phyloP scores from a whole-genome alignment of 306 rosid genomes.

The Adenanthera pavonina region DNA sequence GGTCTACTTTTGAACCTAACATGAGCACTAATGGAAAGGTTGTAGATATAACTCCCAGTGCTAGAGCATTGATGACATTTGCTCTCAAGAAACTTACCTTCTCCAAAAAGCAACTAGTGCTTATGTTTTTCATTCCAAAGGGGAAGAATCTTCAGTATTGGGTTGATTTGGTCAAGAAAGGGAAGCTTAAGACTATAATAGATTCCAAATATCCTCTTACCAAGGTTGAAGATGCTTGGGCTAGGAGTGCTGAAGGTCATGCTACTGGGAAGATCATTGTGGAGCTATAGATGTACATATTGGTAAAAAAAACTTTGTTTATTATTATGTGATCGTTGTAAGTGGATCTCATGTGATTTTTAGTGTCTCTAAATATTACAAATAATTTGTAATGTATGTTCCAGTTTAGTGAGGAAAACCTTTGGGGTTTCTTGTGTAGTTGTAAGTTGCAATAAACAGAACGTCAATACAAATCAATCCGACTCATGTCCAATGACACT shows the following conservation, averaged over 20 bases:
- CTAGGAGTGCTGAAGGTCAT: conserved; percentile 73
- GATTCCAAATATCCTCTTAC: conserved; percentile 67
- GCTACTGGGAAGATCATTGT: conserved; percentile 86
- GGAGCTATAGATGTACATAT: conserved; percentile 44
- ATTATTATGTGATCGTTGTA: not conserved
- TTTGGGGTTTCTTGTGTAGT: no score
- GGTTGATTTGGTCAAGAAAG: conserved; percentile 67
- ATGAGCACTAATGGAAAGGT: conserved; percentile 68
- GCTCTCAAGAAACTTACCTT: conserved; percentile 65
- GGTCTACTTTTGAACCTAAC: conserved; percentile 79
- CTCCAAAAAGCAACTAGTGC: conserved; percentile 72
- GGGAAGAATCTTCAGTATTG: conserved; percentile 57
- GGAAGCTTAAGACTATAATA: conserved; percentile 69
- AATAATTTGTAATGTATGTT: no score
- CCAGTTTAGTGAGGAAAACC: no score
- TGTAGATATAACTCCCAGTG: conserved; percentile 56
- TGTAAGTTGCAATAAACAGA: not conserved
- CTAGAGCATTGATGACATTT: conserved; percentile 45
- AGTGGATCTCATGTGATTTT: not conserved
- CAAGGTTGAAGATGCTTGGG: conserved; percentile 79
- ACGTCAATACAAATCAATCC: no score
- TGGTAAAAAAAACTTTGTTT: not conserved
- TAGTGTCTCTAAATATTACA: no score
- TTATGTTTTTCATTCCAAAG: conserved; percentile 49
- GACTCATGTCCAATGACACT: not conserved